A percentile compares a stretch with the other conserved stretches of the same genome.
These are phyloP conservation scores for Ministeria vibrans DNA, from an alignment of 78 protist species.

Conservation along the genomic window DNA sequence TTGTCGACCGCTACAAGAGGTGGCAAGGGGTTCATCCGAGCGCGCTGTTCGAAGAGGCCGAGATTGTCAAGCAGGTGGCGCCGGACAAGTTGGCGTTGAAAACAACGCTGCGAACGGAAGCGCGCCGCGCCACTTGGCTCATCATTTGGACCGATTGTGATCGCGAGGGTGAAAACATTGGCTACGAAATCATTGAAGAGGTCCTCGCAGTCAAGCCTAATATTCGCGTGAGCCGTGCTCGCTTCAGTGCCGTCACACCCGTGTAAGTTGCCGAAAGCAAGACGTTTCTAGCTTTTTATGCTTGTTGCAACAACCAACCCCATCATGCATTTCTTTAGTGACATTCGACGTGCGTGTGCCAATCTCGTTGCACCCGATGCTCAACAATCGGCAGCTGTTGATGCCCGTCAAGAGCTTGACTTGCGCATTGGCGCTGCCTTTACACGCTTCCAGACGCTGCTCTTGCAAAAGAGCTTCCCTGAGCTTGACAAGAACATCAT, in stretches of 20 bases:
- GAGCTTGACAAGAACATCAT: conserved; percentile 17
- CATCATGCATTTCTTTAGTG: conserved; percentile 5
- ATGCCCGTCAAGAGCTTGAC: conserved; percentile 77
- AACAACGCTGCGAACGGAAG: conserved; percentile 28
- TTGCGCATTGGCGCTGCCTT: conserved; percentile 92
- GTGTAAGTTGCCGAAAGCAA: background rate
- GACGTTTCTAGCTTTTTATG: no score
- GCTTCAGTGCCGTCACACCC: conserved; percentile 73
- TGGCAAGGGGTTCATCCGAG: conserved; percentile 60
- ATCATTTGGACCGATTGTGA: conserved; percentile 96
- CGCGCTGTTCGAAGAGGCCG: conserved; percentile 67
- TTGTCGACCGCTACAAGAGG: conserved; percentile 25
- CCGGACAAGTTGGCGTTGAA: background rate
- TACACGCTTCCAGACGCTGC: conserved; percentile 92
- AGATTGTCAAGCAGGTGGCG: conserved; percentile 31
- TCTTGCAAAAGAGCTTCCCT: conserved; percentile 35
- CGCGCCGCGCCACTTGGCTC: conserved; percentile 39
- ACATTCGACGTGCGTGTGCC: conserved; percentile 21
- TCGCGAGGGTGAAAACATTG: conserved; percentile 96
- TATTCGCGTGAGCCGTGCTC: conserved; percentile 68
- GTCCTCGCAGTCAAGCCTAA: conserved; percentile 31
- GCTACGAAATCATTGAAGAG: conserved; percentile 76
- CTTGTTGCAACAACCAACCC: background rate
- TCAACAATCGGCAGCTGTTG: conserved; percentile 68
- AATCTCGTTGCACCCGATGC: conserved; percentile 60